Percentiles rank a stretch among this genome's conserved stretches.
Conservation (phyloP, 805 yeast genomes). For the Wickerhamiella dianesei region DNA sequence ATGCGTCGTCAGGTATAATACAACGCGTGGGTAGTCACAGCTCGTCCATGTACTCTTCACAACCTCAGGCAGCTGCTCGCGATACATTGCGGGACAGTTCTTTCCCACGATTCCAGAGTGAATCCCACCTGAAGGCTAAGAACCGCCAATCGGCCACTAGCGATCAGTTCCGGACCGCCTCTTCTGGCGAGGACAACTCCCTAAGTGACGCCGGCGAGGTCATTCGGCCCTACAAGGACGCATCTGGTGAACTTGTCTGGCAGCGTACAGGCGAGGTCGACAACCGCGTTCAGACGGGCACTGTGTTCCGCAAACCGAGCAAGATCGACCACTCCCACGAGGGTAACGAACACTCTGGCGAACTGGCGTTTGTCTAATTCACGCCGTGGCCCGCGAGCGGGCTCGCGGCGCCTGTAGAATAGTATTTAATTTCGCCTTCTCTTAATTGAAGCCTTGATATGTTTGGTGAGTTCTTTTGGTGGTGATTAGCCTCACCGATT, state of each 20-base stretch:
- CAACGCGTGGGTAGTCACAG: slow-evolving; percentile 23
- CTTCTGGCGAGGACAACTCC: slow-evolving; percentile 19
- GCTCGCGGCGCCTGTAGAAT: not conserved
- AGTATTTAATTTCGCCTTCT: not conserved
- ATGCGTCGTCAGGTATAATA: slow-evolving; percentile 24
- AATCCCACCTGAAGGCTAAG: not conserved
- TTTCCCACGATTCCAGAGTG: slow-evolving; percentile 1
- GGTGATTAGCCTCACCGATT: too few relatives aligned
- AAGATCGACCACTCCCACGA: slow-evolving; percentile 21
- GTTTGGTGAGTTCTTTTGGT: too few relatives aligned
- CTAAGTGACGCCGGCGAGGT: slow-evolving; percentile 16
- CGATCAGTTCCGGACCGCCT: slow-evolving; percentile 24
- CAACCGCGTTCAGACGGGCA: slow-evolving; percentile 10
- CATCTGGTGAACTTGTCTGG: slow-evolving; percentile 26
- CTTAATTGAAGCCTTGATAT: not conserved
- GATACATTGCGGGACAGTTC: not conserved
- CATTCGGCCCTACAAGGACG: slow-evolving; percentile 23
- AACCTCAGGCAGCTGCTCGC: slow-evolving; percentile 4
- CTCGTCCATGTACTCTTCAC: slow-evolving; percentile 17
- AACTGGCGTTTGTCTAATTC: slow-evolving; percentile 24
- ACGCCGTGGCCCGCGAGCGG: not conserved
- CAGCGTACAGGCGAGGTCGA: slow-evolving; percentile 8
- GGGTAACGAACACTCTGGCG: slow-evolving; percentile 15
- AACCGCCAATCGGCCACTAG: slow-evolving; percentile 2
- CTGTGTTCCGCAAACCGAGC: slow-evolving; percentile 22